phyloP scores from a whole-genome alignment of 352 stramenopile species.

The Hyphochytrium catenoides region DNA sequence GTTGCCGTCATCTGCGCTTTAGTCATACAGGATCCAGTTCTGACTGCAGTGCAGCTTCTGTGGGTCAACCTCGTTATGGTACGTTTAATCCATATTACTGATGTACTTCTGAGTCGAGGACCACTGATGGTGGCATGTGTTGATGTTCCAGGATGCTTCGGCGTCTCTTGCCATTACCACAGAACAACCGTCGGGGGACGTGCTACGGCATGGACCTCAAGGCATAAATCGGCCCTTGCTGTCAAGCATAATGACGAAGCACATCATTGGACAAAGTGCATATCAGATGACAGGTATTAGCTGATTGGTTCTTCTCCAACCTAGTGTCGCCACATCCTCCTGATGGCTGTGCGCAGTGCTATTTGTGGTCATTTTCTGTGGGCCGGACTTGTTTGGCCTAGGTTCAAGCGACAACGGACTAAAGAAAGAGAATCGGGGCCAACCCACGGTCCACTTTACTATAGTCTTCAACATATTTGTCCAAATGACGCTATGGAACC shows the following conservation, averaged over 20 bases:
- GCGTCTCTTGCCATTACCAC: constrained; percentile 53
- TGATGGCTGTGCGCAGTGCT: too few relatives aligned
- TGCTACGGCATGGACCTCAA: constrained; percentile 39
- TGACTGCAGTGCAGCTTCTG: constrained; percentile 66
- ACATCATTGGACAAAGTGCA: constrained; percentile 40
- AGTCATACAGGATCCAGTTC: constrained; percentile 19
- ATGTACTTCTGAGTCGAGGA: too few relatives aligned
- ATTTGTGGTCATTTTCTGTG: too few relatives aligned
- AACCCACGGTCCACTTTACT: constrained; percentile 39
- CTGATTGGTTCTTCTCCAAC: constrained; percentile 32
- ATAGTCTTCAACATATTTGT: constrained; percentile 75
- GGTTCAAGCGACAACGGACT: constrained; percentile 3
- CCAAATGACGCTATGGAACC: constrained; percentile 58
- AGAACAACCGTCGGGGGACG: constrained; percentile 29
- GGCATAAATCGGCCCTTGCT: constrained; percentile 33
- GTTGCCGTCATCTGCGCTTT: constrained; percentile 41
- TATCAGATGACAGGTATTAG: constrained; percentile 47
- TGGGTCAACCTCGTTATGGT: constrained; percentile 83
- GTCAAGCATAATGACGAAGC: constrained; percentile 39
- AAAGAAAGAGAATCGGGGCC: constrained; percentile 11
- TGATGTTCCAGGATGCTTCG: too few relatives aligned
- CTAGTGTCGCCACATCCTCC: too few relatives aligned
- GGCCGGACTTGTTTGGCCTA: too few relatives aligned
- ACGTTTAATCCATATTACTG: too few relatives aligned
- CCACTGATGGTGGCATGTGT: too few relatives aligned